Base-by-base conservation (phyloP, 495 filamentous ascomycete species). In the Trypethelium eluteriae region DNA sequence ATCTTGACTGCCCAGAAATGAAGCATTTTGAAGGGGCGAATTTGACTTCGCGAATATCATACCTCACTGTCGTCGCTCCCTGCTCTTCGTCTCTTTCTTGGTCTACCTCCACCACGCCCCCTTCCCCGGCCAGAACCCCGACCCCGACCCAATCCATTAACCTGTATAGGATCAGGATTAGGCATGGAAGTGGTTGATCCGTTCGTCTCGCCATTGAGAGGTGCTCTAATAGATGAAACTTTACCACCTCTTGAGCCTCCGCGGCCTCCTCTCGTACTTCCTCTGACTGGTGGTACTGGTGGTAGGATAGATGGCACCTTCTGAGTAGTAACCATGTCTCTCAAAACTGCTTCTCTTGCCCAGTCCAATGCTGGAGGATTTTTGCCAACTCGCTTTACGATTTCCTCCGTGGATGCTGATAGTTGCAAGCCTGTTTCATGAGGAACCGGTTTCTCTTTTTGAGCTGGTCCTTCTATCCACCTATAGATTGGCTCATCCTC, bases 211-310 rank as follows among this genome's bases (percentile, higher is more conserved):
- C 66, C 68, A 46, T 44, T 64, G 14, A 53, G 61, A 38, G 12
- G 56, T 56, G 38, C 47, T 6, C 35, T 68, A 32, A 66, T 32
- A 41, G 66, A 65, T 11, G 61, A 68, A 66, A 76, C 39, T 78
- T 79, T 62, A 80, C 79, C 7, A 75, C 79, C 59, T 74, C 78
- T 70, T 77, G 81, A 68, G 75, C 81, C 44, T 74, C 73, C 47
- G 72, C 79, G 16, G 71, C 74, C 67, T 75, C 79, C 39, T 67
- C 76, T 61, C 70, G 74, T 59, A 68, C 75, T 38, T 80, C 75
- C 57, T 72, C 77, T 38, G 74, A 56, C 77, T 77, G 65, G 63
- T 41, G 32, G 62, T 11, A 56, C 77, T 77, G 65, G 63, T 41
- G 32, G 62, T 11, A 61, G 71, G 10, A 66, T 68, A 14, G 64